These are phyloP conservation scores for Lagerstroemia speciosa DNA, from an alignment of 345 rosid species.

Conservation along the genomic window DNA sequence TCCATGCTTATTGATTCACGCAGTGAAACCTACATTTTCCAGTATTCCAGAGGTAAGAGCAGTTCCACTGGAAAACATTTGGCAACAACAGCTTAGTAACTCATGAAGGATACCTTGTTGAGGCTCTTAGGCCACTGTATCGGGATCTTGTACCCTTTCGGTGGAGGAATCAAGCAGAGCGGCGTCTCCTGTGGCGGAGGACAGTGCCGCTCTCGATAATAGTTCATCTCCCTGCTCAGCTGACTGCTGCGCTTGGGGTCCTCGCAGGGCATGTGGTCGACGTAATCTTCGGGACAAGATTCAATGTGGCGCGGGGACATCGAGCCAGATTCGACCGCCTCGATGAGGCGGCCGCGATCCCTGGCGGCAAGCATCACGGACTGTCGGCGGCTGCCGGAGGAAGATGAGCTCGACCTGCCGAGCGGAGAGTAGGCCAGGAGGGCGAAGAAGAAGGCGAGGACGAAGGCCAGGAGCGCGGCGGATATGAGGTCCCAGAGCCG, in stretches of 20 bases:
- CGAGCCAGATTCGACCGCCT: constrained; percentile 11
- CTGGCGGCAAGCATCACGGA: not conserved
- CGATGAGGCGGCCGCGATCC: constrained; percentile 7
- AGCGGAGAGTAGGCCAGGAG: constrained; percentile 25
- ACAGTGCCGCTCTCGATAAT: constrained; percentile 39
- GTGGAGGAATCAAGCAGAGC: constrained; percentile 41
- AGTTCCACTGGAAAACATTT: not conserved
- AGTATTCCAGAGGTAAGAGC: not conserved
- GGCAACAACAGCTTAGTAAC: not conserved
- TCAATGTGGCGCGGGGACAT: not conserved
- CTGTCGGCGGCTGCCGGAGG: not conserved
- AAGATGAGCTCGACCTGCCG: constrained; percentile 22
- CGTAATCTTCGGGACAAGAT: constrained; percentile 22
- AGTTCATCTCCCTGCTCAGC: constrained; percentile 43
- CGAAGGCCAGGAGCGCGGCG: constrained; percentile 28
- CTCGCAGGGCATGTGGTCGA: constrained; percentile 47
- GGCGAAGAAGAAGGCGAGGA: constrained; percentile 28
- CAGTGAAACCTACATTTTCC: not conserved
- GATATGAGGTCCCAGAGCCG: constrained; percentile 32
- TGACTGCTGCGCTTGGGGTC: constrained; percentile 40
- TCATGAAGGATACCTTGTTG: constrained; percentile 29
- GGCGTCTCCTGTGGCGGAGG: constrained; percentile 31
- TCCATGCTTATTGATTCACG: not conserved
- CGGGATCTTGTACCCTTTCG: constrained; percentile 32
- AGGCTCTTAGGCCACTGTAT: constrained; percentile 42